Percentiles rank a stretch among this genome's conserved stretches.
phyloP scores from a whole-genome alignment of 2,329 filamentous ascomycete genomes.

The Aspergillus fructus region DNA sequence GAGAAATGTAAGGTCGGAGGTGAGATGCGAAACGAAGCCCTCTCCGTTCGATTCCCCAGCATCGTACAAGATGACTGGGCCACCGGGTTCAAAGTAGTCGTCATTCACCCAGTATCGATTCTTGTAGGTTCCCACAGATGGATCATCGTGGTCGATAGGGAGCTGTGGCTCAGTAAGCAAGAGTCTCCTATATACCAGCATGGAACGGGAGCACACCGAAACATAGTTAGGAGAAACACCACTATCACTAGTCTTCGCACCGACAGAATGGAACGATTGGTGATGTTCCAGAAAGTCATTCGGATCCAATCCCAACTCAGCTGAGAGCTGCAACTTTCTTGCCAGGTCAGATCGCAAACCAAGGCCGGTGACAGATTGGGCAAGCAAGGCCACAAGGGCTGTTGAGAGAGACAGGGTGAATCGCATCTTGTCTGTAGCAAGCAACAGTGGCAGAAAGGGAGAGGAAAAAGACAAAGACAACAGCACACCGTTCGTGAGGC shows the following conservation, averaged over 20 bases:
- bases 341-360: conserved; percentile 14
- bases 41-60: conserved; percentile 47
- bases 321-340: conserved; percentile 20
- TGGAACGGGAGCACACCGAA: conserved; percentile 8
- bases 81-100: conserved; percentile 55
- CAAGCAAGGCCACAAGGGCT: conserved; percentile 8
- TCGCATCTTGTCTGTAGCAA: conserved; percentile 6
- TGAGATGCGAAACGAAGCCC: conserved; percentile 6
- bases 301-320: conserved; percentile 21
- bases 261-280: conserved; percentile 14
- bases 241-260: neutral
- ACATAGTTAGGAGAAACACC: conserved; percentile 16
- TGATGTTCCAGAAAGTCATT: conserved; percentile 13
- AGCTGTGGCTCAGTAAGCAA: conserved; percentile 9
- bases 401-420: neutral
- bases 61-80: conserved; percentile 52
- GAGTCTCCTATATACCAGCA: neutral
- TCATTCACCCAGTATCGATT: conserved; percentile 57
- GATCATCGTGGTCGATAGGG: conserved; percentile 32
- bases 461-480: neutral
- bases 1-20: conserved; percentile 27
- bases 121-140: conserved; percentile 50
- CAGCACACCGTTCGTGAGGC: neutral
- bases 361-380: conserved; percentile 14
- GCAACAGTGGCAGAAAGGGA: neutral